These are phyloP conservation scores for Scytalidium lignicola DNA, from an alignment of 2,329 filamentous ascomycete species.

Conservation along the genomic window DNA sequence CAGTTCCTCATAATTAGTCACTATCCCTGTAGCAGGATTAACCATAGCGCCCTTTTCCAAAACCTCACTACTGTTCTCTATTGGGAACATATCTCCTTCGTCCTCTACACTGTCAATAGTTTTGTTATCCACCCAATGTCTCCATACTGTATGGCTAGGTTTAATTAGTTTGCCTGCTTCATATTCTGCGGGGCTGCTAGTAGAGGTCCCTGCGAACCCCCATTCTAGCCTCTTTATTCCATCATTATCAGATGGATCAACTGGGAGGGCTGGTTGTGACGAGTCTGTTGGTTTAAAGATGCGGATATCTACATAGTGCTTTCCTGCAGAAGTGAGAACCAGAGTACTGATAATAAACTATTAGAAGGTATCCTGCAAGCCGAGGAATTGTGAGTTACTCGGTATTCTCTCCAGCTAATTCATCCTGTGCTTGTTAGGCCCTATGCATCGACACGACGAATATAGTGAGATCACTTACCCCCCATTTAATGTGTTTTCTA, in stretches of 20 bases:
- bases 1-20: conserved; percentile 27
- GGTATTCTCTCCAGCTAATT: conserved; percentile 16
- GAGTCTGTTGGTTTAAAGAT: conserved; percentile 13
- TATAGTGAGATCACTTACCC: conserved; percentile 10
- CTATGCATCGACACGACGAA: neutral
- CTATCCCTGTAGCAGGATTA: conserved; percentile 21
- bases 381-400: conserved; percentile 7
- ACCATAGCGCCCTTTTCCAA: conserved; percentile 25
- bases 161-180: conserved; percentile 9
- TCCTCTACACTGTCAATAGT: conserved; percentile 20
- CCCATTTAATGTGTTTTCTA: conserved; percentile 22
- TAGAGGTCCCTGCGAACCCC: conserved; percentile 21
- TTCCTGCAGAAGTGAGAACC: conserved; percentile 24
- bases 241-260: conserved; percentile 1
- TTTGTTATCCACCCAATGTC: conserved; percentile 22
- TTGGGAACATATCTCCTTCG: conserved; percentile 26
- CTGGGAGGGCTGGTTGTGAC: conserved; percentile 2
- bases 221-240: conserved; percentile 21
- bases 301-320: conserved; percentile 26
- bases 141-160: conserved; percentile 22
- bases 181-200: conserved; percentile 10
- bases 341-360: conserved; percentile 17
- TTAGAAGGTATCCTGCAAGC: neutral
- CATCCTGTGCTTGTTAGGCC: conserved; percentile 10
- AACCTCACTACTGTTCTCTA: conserved; percentile 16